Percentiles rank a stretch among this genome's conserved stretches.
phyloP scores from a whole-genome alignment of 2,329 filamentous ascomycete species.

The Fusarium burgessii region DNA sequence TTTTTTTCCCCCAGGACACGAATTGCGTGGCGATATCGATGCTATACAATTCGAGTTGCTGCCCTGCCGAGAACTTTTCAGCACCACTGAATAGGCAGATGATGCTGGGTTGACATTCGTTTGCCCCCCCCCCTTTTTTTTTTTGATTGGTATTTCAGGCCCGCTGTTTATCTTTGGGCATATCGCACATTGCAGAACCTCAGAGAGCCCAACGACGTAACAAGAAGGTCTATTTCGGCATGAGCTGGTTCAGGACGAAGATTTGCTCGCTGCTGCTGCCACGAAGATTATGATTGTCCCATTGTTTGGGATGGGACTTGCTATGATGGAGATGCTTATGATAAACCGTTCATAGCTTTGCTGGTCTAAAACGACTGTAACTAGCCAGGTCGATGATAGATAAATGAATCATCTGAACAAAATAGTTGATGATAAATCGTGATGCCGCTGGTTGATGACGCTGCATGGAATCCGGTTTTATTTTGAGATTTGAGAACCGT shows the following conservation, averaged over 20 bases:
- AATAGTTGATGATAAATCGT: background rate
- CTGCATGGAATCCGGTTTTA: background rate
- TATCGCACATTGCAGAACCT: slow-evolving; percentile 4
- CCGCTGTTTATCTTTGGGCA: slow-evolving; percentile 9
- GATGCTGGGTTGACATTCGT: background rate
- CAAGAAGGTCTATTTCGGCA: slow-evolving; percentile 5
- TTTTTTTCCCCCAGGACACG: background rate
- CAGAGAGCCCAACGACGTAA: slow-evolving; percentile 9
- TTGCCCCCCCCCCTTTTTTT: slow-evolving; percentile 3
- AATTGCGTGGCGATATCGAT: background rate
- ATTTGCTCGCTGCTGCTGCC: slow-evolving; percentile 7
- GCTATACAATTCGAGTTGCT: slow-evolving; percentile 1
- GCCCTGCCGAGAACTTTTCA: background rate
- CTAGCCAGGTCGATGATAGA: slow-evolving; percentile 4
- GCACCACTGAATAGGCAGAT: background rate
- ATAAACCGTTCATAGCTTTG: slow-evolving; percentile 13
- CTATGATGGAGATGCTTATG: slow-evolving; percentile 19
- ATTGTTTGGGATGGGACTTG: slow-evolving; percentile 6
- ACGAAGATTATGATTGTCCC: slow-evolving; percentile 10
- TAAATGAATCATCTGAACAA: slow-evolving; percentile 9
- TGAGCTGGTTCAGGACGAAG: slow-evolving; percentile 1
- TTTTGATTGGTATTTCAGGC: background rate
- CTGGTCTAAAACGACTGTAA: slow-evolving; percentile 7
- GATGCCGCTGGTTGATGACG: background rate
- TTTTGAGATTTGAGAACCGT: background rate